These are phyloP conservation scores for Neurospora africana DNA, from an alignment of 495 filamentous ascomycete species.

Conservation along the genomic window DNA sequence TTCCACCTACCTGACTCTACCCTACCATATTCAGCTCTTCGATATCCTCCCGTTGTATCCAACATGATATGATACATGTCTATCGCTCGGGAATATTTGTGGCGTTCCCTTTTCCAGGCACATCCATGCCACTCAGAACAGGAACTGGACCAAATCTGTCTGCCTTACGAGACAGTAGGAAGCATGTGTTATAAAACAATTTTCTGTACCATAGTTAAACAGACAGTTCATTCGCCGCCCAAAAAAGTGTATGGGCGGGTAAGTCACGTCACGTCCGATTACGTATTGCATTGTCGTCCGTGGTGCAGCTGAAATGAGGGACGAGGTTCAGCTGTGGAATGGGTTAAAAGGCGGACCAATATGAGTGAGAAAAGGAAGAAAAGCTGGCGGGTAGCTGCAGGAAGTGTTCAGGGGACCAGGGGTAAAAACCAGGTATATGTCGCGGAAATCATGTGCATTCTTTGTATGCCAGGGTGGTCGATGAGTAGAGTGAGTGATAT, in stretches of 20 bases:
- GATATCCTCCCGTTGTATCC: not conserved
- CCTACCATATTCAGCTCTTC: not conserved
- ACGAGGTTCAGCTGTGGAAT: not conserved
- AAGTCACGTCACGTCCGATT: not conserved
- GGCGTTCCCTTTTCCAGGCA: not conserved
- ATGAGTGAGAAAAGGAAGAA: not conserved
- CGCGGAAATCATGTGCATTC: not conserved
- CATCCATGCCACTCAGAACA: not conserved
- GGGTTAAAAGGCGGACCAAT: not conserved
- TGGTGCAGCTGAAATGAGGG: not conserved
- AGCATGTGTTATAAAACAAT: too few species aligned
- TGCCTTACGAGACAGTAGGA: not conserved
- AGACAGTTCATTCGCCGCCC: not conserved
- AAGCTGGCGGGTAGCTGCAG: not conserved
- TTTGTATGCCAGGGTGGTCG: not conserved
- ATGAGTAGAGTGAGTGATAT: not conserved
- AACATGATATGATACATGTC: not conserved
- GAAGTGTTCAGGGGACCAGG: not conserved
- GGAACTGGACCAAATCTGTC: not conserved
- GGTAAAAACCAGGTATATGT: not conserved
- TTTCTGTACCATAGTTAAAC: not conserved
- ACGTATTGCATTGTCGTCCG: not conserved
- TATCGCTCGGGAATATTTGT: not conserved
- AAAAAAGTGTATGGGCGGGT: not conserved
- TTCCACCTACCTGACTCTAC: not conserved